Evolutionary conservation across 331 rosid genomes (phyloP).

Genomic region (Arachis monticola): DNA sequence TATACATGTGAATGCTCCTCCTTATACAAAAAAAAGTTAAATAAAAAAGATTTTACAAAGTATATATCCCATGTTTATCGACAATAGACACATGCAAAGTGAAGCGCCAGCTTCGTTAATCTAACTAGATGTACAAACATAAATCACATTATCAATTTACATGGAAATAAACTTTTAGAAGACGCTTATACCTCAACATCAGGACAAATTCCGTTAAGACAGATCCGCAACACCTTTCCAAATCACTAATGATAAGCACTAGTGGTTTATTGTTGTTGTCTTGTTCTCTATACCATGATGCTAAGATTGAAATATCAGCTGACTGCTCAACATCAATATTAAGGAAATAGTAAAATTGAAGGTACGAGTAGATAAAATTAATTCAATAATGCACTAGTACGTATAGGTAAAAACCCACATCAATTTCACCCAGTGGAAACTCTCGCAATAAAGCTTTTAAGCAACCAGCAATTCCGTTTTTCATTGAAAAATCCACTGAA

Average conservation of each 20-base stretch:
- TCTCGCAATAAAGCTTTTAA: constrained; percentile 76
- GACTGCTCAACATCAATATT: constrained; percentile 55
- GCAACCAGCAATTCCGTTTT: constrained; percentile 87
- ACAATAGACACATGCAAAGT: constrained; percentile 5
- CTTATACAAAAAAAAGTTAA: constrained; percentile 2
- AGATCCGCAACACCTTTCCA: constrained; percentile 86
- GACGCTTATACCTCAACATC: constrained; percentile 71
- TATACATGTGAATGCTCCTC: constrained; percentile 11
- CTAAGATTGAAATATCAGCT: constrained; percentile 79
- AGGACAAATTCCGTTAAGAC: constrained; percentile 82
- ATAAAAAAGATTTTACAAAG: neutral
- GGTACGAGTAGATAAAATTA: constrained; percentile 28
- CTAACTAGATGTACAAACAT: constrained; percentile 1
- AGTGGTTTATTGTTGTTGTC: constrained; percentile 67
- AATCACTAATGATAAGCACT: constrained; percentile 73
- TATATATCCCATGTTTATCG: constrained; percentile 11
- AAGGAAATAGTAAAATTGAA: constrained; percentile 27
- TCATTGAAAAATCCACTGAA: constrained; percentile 67
- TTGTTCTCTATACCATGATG: constrained; percentile 91
- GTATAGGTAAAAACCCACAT: constrained; percentile 56
- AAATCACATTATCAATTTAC: constrained; percentile 13
- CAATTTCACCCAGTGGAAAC: constrained; percentile 56
- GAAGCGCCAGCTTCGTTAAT: constrained; percentile 28
- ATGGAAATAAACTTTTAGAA: constrained; percentile 23
- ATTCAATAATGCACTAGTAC: constrained; percentile 23